These are phyloP conservation scores for Melanogaster broomeanus DNA, from an alignment of 768 basidiomycete species.

Conservation along the genomic window DNA sequence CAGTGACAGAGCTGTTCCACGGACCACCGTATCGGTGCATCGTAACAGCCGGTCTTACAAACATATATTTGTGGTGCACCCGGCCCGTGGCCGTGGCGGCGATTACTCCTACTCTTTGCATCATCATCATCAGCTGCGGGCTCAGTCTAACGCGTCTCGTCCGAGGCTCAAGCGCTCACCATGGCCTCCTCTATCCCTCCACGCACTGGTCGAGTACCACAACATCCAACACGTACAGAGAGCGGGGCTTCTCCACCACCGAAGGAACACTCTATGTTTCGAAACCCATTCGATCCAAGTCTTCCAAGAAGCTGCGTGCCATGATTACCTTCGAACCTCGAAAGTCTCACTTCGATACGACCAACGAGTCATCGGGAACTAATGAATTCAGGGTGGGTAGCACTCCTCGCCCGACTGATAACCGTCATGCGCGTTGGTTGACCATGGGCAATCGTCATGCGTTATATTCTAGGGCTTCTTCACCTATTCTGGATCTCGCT, in stretches of 20 bases:
- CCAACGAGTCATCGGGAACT: constrained; percentile 66
- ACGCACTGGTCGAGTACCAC: not conserved
- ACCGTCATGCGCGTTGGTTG: not conserved
- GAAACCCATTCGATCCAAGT: constrained; percentile 71
- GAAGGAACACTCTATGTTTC: constrained; percentile 75
- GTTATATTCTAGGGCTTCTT: constrained; percentile 77
- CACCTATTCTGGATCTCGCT: constrained; percentile 93
- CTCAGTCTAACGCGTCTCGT: too few species aligned
- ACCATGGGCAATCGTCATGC: not conserved
- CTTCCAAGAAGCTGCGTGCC: constrained; percentile 77
- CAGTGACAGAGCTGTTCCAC: too few species aligned
- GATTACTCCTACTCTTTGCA: too few species aligned
- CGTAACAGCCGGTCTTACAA: too few species aligned
- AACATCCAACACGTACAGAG: constrained; percentile 2
- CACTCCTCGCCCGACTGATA: constrained; percentile 1
- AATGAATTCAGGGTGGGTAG: constrained; percentile 81
- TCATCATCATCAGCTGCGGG: too few species aligned
- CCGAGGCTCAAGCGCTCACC: too few species aligned
- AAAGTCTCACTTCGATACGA: constrained; percentile 81
- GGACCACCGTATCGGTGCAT: too few species aligned
- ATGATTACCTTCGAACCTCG: constrained; percentile 86
- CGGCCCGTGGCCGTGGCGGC: too few species aligned
- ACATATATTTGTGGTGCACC: too few species aligned
- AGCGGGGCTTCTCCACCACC: constrained; percentile 47
- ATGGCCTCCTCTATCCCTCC: not conserved